Evolutionary conservation across 1,284 basidiomycete species (phyloP), one percentile per base, ranked within the genome.

Genomic region (Ceratobasidium sp.): DNA sequence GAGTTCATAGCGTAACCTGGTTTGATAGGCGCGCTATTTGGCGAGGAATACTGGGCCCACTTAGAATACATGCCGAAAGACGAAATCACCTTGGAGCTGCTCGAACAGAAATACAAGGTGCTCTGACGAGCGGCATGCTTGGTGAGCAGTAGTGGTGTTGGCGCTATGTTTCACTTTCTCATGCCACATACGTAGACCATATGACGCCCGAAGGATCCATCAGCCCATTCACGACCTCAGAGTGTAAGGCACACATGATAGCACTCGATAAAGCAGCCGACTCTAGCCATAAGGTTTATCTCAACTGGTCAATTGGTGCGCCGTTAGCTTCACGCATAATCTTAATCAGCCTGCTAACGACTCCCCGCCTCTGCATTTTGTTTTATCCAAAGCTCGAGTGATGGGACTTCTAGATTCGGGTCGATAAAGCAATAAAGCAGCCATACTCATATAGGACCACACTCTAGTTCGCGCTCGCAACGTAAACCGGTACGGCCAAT

Each of bases 1-100:
- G 2, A 11, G 18, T 50, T 43, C 26, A 28, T 49, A 18, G 38
- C 28, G 4, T 30, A 16, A 21, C 6, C 21, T 21, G 21, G 21
- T 14, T 44, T 59, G n/a, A 16, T 26, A 75, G 74, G 64, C 26
- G 73, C 72, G 18, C n/a, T 70, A 1, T 35, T 73, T 13, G 49
- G 46, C 18, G 66, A 67, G 4, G 74, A 75, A n/a, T 75, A 75
- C 28, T 75, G 74, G 74, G 63, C 61, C 0, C 72, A 75, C 38
- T 26, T 54, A 2, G 74, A 75, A 5, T 72, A 75, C 41, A 63
- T 64, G 30, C 72, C 72, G 6, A 73, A 57, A 23, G 54, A 63
- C 21, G 38, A 57, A 54, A 62, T 54, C 47, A 69, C 26, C 28
- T 73, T 16, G 32, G 49, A 6, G 43, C 50, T 1, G 44, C 71